phyloP scores from a whole-genome alignment of 2,329 filamentous ascomycete species.

The Hymenoscyphus fructigenus region DNA sequence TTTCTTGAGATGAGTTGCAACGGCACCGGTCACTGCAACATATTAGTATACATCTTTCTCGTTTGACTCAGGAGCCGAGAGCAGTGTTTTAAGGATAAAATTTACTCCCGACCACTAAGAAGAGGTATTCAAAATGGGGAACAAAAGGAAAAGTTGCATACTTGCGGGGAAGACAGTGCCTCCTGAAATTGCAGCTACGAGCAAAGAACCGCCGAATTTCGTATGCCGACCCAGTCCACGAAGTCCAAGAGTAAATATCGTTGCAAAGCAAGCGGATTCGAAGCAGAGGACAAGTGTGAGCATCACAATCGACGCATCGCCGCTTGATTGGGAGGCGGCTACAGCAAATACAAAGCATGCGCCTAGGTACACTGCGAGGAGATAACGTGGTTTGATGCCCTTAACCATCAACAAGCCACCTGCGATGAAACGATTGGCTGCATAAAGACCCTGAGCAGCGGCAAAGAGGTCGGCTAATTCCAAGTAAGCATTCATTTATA shows the following conservation, averaged over 20 bases:
- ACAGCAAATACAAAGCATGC: constrained; percentile 60
- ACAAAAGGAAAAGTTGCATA: too few relatives aligned
- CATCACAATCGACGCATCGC: constrained; percentile 54
- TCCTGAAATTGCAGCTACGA: constrained; percentile 70
- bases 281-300: constrained; percentile 73
- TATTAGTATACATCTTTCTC: too few relatives aligned
- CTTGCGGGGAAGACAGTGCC: constrained; percentile 71
- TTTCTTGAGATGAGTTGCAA: constrained; percentile 33
- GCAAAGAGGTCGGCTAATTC: constrained; percentile 47
- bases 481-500: not conserved
- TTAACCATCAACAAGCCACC: constrained; percentile 65
- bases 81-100: too few relatives aligned
- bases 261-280: constrained; percentile 77
- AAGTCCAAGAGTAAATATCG: constrained; percentile 77
- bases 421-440: constrained; percentile 70
- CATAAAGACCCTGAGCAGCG: constrained; percentile 72
- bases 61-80: too few relatives aligned
- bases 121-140: too few relatives aligned
- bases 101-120: too few relatives aligned
- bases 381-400: constrained; percentile 55
- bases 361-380: constrained; percentile 66
- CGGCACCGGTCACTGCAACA: constrained; percentile 67
- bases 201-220: constrained; percentile 72
- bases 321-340: constrained; percentile 41
- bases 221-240: constrained; percentile 74